Evolutionary conservation across 305 asterid genomes (phyloP), one percentile per base, ranked within the genome.

Genomic region (Plantago coronopus): DNA sequence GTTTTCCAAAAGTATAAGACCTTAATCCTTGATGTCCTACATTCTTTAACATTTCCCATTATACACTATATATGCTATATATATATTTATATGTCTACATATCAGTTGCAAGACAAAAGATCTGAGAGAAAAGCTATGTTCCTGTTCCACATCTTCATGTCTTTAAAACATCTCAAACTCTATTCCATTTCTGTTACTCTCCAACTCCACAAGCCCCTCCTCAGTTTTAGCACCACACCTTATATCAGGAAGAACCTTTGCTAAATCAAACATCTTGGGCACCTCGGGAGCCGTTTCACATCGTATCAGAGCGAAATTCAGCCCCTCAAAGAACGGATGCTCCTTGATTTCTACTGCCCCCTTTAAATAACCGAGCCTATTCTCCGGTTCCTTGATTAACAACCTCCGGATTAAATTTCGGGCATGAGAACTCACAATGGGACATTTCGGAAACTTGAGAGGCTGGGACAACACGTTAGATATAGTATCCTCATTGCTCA

Each of bases 271-370:
- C 18, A 69, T 27, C 76, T 71, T 80, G 7, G 97, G 95, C 64
- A 84, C 44, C 73, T 81, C 90, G 0, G 98, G 98, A 12, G 98
- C 96, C 47, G 74, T 77, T 43, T 80, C 82, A 63, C 98, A 86
- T 25, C 98, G 76, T 46, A 91, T 78, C 69, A 91, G 58, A 54
- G 96, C 98, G 90, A 88, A 91, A 65, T 91, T 91, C 69, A 88
- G 68, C 57, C 98, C 95, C 56, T 84, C 83, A 17, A 91, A 91
- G 73, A 91, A 91, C 6, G 96, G 85, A 55, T 86, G 98, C 57
- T 75, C 84, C 76, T 88, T 91, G 59, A 91, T 86, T 72, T 86
- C 95, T 2, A 88, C 84, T 3, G 98, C 96, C 0, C 98, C 98
- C 76, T 70, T 88, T 48, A 68, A 73, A 0, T 75, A 83, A 43